Conservation (phyloP, 805 yeast species). For the Priceomyces castillae region DNA sequence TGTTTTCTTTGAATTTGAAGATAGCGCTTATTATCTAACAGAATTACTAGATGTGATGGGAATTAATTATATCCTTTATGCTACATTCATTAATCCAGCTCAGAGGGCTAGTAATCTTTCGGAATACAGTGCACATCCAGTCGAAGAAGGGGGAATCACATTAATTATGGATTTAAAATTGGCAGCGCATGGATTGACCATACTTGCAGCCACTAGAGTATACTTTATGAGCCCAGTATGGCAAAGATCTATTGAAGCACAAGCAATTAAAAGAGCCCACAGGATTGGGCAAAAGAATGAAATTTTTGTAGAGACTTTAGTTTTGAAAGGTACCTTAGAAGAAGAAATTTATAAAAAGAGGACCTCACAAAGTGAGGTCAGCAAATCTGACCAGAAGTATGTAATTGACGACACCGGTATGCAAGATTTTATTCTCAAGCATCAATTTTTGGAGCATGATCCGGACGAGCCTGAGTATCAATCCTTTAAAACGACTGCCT, state of each 20-base stretch:
- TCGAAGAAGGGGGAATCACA: conserved; percentile 43
- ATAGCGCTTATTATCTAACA: conserved; percentile 63
- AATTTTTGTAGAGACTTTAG: conserved; percentile 66
- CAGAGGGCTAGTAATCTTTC: conserved; percentile 53
- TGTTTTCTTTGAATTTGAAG: conserved; percentile 70
- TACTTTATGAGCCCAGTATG: conserved; percentile 73
- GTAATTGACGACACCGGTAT: conserved; percentile 60
- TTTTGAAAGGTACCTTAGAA: conserved; percentile 60
- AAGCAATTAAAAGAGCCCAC: conserved; percentile 75
- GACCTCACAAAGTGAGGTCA: conserved; percentile 11
- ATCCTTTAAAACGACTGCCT: conserved; percentile 29
- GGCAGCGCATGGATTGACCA: conserved; percentile 69
- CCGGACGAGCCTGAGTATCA: conserved; percentile 33
- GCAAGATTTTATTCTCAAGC: conserved; percentile 52
- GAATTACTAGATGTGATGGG: conserved; percentile 65
- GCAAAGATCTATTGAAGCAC: conserved; percentile 68
- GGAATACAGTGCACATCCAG: conserved; percentile 43
- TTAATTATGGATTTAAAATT: conserved; percentile 65
- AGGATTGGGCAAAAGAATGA: conserved; percentile 67
- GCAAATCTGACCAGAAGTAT: conserved; percentile 22
- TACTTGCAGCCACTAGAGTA: conserved; percentile 64
- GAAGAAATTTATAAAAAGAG: conserved; percentile 59
- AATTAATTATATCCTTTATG: conserved; percentile 58
- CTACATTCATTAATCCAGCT: conserved; percentile 52
- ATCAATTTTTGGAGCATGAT: conserved; percentile 42